These are phyloP conservation scores for Arxiozyma telluris DNA, from an alignment of 1,139 yeast genomes.

Conservation along the genomic window DNA sequence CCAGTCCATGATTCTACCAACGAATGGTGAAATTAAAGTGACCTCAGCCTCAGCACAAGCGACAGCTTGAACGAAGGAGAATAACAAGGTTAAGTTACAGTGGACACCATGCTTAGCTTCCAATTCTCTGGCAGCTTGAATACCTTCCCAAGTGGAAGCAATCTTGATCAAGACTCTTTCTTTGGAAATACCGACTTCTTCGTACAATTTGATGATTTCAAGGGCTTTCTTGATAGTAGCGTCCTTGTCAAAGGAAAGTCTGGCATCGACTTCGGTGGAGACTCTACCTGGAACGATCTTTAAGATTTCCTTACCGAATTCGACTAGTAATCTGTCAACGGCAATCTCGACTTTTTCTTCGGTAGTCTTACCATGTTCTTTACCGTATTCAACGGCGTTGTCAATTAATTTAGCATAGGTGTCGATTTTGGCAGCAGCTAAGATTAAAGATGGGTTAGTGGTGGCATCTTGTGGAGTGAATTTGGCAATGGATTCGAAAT, in stretches of 20 bases:
- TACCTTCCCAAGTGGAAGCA: slow-evolving; percentile 99
- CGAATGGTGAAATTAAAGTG: slow-evolving; percentile 96
- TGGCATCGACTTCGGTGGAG: slow-evolving; percentile 97
- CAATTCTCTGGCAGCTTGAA: slow-evolving; percentile 94
- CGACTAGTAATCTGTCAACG: slow-evolving; percentile 85
- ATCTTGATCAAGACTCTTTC: slow-evolving; percentile 91
- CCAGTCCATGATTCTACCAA: slow-evolving; percentile 99
- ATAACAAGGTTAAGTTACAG: slow-evolving; percentile 89
- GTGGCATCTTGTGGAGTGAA: slow-evolving; percentile 99
- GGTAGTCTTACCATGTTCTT: slow-evolving; percentile 45
- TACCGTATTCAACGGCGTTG: slow-evolving; percentile 81
- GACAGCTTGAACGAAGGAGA: slow-evolving; percentile 95
- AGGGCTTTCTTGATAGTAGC: slow-evolving; percentile 90
- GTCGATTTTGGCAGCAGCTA: slow-evolving; percentile 89
- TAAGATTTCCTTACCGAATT: slow-evolving; percentile 90
- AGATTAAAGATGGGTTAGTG: slow-evolving; percentile 94
- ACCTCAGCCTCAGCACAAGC: slow-evolving; percentile 98
- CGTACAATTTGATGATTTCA: slow-evolving; percentile 75
- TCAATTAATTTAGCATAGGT: slow-evolving; percentile 87
- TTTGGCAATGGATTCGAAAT: slow-evolving; percentile 93
- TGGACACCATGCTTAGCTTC: slow-evolving; percentile 87
- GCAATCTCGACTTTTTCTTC: slow-evolving; percentile 68
- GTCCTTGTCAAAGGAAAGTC: slow-evolving; percentile 89
- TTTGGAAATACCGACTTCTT: slow-evolving; percentile 72
- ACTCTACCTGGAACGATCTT: slow-evolving; percentile 98